A percentile compares a stretch with the other conserved stretches of the same genome.
Evolutionary conservation across 2,329 filamentous ascomycete species (phyloP).

Genomic region (Fusarium sp.): DNA sequence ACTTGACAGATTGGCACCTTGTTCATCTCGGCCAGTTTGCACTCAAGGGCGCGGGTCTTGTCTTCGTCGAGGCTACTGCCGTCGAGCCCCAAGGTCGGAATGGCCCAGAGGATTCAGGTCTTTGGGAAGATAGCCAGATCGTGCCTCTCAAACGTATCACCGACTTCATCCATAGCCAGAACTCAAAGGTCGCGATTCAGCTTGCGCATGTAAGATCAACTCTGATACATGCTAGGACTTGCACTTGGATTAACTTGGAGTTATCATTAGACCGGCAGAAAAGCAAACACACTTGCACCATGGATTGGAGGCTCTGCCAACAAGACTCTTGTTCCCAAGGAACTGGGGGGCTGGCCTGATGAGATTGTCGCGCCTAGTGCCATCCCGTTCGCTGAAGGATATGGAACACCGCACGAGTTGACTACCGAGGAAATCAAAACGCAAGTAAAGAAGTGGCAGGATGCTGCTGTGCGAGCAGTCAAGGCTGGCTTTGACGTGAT

Average conservation of each 20-base stretch:
- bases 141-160: conserved; percentile 73
- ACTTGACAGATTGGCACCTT: conserved; percentile 82
- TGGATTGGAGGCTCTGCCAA: conserved; percentile 66
- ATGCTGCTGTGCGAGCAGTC: conserved; percentile 67
- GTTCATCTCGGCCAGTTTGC: conserved; percentile 84
- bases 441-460: conserved; percentile 69
- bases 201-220: conserved; percentile 68
- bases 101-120: conserved; percentile 78
- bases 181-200: conserved; percentile 80
- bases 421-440: conserved; percentile 72
- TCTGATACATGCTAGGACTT: neutral
- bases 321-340: conserved; percentile 62
- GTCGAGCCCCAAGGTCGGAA: conserved; percentile 82
- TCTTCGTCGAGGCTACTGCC: conserved; percentile 80
- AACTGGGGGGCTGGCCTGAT: conserved; percentile 64
- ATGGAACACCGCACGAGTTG: conserved; percentile 72
- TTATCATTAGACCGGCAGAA: conserved; percentile 64
- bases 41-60: conserved; percentile 75
- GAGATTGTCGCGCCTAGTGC: conserved; percentile 62
- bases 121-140: conserved; percentile 88
- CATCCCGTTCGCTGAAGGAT: conserved; percentile 67
- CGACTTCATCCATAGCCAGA: conserved; percentile 83
- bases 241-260: neutral
- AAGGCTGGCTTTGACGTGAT: conserved; percentile 79
- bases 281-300: conserved; percentile 67